phyloP scores from a whole-genome alignment of 2,329 filamentous ascomycete species.

The Sporothrix brunneoviolacea region DNA sequence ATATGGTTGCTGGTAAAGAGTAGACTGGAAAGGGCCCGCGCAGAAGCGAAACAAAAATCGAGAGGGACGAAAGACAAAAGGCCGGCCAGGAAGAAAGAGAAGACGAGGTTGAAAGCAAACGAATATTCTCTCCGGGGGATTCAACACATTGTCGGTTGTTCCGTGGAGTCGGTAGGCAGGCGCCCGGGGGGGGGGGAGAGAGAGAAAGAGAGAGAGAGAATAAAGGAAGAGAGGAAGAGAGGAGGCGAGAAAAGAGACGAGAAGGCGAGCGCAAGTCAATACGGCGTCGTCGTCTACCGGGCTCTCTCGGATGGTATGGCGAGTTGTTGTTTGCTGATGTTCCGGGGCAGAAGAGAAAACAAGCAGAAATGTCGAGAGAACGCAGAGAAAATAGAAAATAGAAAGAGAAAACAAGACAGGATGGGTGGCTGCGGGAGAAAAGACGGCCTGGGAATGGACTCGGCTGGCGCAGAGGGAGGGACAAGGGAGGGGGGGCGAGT shows the following conservation, averaged over 20 bases:
- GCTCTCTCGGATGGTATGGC: neutral
- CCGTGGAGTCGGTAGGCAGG: neutral
- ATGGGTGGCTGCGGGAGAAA: slow-evolving; percentile 18
- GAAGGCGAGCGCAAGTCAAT: slow-evolving; percentile 4
- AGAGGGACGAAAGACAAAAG: slow-evolving; percentile 11
- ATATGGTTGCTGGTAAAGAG: no score
- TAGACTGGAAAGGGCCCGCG: neutral
- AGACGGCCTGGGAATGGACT: neutral
- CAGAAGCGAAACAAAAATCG: neutral
- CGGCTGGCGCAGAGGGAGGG: neutral
- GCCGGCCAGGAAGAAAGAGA: slow-evolving; percentile 9
- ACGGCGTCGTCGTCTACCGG: neutral
- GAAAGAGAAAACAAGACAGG: slow-evolving; percentile 11
- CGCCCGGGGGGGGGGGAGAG: neutral
- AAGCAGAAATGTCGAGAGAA: neutral
- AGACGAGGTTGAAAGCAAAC: slow-evolving; percentile 4
- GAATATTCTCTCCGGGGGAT: neutral
- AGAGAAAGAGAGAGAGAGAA: neutral
- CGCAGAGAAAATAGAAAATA: neutral
- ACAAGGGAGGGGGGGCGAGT: neutral
- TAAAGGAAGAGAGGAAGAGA: neutral
- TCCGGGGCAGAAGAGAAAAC: neutral
- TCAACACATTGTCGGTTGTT: slow-evolving; percentile 11
- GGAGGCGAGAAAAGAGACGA: neutral
- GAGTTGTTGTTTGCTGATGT: neutral